phyloP scores from a whole-genome alignment of 1,284 basidiomycete species.

The Golubevia pallescens region DNA sequence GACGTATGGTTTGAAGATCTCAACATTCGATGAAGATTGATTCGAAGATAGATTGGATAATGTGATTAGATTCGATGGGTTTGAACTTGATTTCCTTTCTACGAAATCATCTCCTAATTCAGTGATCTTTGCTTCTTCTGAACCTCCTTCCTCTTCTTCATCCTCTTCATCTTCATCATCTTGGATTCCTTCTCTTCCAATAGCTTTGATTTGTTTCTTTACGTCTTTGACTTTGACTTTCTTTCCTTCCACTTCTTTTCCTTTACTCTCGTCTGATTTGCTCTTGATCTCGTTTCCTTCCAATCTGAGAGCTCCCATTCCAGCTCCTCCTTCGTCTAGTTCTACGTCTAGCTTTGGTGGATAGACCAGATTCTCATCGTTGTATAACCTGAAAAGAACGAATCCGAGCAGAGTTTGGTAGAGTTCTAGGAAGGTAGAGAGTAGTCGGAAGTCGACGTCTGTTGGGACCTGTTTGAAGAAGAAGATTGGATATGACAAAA shows the following conservation, averaged over 20 bases:
- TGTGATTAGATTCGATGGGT: constrained; percentile 28
- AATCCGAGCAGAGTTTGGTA: constrained; percentile 63
- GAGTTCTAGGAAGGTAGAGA: constrained; percentile 64
- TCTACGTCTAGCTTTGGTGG: constrained; percentile 55
- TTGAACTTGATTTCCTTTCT: constrained; percentile 37
- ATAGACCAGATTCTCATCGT: constrained; percentile 60
- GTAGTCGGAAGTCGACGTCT: constrained; percentile 64
- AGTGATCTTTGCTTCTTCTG: not conserved
- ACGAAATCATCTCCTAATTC: constrained; percentile 36
- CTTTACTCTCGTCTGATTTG: constrained; percentile 4
- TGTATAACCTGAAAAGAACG: constrained; percentile 62
- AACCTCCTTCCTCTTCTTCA: constrained; percentile 8
- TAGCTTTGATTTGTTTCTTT: constrained; percentile 56
- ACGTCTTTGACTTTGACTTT: constrained; percentile 56
- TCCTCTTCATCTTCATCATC: constrained; percentile 27
- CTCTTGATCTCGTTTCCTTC: constrained; percentile 21
- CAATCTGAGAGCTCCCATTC: constrained; percentile 51
- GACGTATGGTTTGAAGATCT: constrained; percentile 50
- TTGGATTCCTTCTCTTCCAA: constrained; percentile 16
- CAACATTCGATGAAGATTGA: no score
- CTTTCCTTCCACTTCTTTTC: constrained; percentile 29
- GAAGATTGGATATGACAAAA: not conserved
- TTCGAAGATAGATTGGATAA: constrained; percentile 22
- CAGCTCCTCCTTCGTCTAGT: constrained; percentile 55
- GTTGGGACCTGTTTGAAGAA: constrained; percentile 33